Percentiles rank a stretch among this genome's conserved stretches.
Evolutionary conservation across 129 eudicot species (phyloP).

Genomic region (Gnaphalium uliginosum): DNA sequence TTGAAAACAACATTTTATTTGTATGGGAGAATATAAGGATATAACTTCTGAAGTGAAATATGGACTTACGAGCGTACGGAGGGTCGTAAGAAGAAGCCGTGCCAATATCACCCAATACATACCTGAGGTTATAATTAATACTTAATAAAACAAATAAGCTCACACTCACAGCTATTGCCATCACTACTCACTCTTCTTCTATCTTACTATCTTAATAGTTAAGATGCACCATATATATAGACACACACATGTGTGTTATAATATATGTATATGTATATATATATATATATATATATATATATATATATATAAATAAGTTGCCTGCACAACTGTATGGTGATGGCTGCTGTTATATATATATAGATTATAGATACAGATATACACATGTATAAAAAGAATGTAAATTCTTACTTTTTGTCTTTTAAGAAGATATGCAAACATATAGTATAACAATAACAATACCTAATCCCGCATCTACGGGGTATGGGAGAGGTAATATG

Average conservation of each 20-base stretch:
- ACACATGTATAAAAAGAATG: not conserved
- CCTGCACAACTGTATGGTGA: not conserved
- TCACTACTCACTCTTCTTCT: not conserved
- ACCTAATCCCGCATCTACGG: no score
- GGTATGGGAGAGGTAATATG: no score
- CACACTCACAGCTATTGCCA: constrained; percentile 12
- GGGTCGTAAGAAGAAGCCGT: constrained; percentile 56
- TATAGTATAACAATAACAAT: not conserved
- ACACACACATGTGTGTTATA: not conserved
- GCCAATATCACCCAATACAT: constrained; percentile 48
- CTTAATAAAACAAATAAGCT: constrained; percentile 17
- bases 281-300: no score
- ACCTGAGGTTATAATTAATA: constrained; percentile 18
- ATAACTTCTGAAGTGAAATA: no score
- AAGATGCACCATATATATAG: constrained; percentile 21
- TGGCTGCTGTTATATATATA: not conserved
- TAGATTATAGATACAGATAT: not conserved
- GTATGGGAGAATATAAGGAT: no score
- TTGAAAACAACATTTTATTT: not conserved
- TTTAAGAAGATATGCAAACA: not conserved
- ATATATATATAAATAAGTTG: not conserved
- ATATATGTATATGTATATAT: no score
- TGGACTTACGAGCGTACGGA: constrained; percentile 58
- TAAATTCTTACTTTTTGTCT: not conserved
- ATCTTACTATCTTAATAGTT: not conserved